Evolutionary conservation across 306 rosid genomes (phyloP), one percentile per base, ranked within the genome.

Genomic region (Gleditsia sinensis): DNA sequence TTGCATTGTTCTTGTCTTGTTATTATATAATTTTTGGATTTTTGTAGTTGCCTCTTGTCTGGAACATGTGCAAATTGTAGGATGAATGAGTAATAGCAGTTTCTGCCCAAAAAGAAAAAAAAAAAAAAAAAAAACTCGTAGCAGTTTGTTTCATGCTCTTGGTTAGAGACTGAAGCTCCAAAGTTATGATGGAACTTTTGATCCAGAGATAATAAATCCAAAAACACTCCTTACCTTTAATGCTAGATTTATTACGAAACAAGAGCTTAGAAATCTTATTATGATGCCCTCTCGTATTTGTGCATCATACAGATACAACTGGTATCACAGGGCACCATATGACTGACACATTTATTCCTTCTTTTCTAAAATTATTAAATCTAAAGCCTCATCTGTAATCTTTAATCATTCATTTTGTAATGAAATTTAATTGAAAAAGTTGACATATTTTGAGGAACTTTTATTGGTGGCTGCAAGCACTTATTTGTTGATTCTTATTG

Each of bases 401-500:
- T 28, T 2, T 65, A 30, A 16, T 6, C 0, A 19, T 8, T 42
- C 27, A 1, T 36, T 13, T 62, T 4, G 23, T 9, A 45, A 67
- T 53, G 51, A 23, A n/a, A 21, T 30, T 43, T 33, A 3, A 4
- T 43, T 39, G 4, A 7, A 6, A 16, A 19, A 34, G 42, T 62
- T 63, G 20, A 20, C 11, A 23, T 63, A 34, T 63, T n/a, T 21
- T 25, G 5, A 43, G 28, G 59, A 30, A 34, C n/a, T 69, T 13
- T 17, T 64, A 7, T 72, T 24, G 56, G 50, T 51, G 16, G 21
- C n/a, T 34, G 62, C 14, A 12, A 14, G 23, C 48, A 19, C 74
- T 68, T 2, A 42, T 48, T 61, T 79, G 32, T 37, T 60, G 17
- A 60, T 66, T 75, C 11, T 46, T 45, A 37, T 71, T 78, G 61